Percentiles rank a stretch among this genome's conserved stretches.
phyloP scores from a whole-genome alignment of 495 filamentous ascomycete genomes.

The Penicillium daleae region DNA sequence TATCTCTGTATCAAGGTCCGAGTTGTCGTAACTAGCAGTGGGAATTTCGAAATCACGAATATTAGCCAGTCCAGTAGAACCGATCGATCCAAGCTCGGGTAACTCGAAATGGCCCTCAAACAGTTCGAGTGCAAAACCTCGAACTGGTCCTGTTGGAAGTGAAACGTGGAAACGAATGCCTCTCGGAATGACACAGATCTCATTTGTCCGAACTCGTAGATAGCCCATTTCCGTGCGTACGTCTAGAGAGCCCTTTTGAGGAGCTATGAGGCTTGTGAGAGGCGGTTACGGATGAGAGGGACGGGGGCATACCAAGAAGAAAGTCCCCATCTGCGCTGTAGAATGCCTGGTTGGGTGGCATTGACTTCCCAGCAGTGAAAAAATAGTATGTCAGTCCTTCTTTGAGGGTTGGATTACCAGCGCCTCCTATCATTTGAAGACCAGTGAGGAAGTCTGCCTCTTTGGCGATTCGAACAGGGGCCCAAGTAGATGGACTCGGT shows the following conservation, averaged over 20 bases:
- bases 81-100: background rate
- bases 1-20: background rate
- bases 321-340: background rate
- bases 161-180: background rate
- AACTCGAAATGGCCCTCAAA: slow-evolving; percentile 1
- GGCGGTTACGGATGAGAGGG: background rate
- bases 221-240: background rate
- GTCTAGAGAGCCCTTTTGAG: background rate
- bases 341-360: background rate
- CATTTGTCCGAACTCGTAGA: background rate
- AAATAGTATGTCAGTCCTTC: background rate
- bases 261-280: background rate
- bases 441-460: background rate
- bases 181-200: background rate
- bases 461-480: background rate
- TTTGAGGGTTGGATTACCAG: background rate
- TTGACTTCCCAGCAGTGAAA: background rate
- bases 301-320: background rate
- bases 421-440: background rate
- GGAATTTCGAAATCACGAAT: background rate
- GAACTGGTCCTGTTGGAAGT: background rate
- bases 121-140: background rate
- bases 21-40: background rate
- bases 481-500: background rate
- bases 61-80: background rate